Percentiles rank a stretch among this genome's conserved stretches.
Conservation (phyloP, 1,284 basidiomycete species). For the Trichosporon sp. region DNA sequence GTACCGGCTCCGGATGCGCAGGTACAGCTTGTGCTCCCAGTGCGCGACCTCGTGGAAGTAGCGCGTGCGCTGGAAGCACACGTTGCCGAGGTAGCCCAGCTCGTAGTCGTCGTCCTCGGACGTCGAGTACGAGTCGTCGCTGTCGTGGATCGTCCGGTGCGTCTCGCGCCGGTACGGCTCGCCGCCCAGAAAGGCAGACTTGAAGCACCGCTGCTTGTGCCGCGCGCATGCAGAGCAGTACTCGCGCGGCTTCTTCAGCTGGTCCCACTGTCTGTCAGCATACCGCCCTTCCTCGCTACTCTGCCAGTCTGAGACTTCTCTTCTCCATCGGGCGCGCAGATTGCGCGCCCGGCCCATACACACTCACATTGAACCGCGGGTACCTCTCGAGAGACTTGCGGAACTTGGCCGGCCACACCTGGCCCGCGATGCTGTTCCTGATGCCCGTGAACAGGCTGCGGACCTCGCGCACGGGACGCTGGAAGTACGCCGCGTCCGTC, state of each 20-base stretch:
- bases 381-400: slow-evolving; percentile 61
- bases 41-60: slow-evolving; percentile 45
- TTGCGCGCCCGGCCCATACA: too few species aligned
- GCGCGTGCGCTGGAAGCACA: slow-evolving; percentile 4
- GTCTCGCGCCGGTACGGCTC: slow-evolving; percentile 2
- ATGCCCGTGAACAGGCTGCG: slow-evolving; percentile 8
- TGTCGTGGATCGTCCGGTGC: neutral
- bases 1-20: slow-evolving; percentile 26
- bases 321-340: too few species aligned
- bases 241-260: neutral
- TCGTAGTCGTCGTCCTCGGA: neutral
- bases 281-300: too few species aligned
- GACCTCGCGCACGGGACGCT: slow-evolving; percentile 6
- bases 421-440: neutral
- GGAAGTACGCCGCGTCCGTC: slow-evolving; percentile 28
- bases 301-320: too few species aligned
- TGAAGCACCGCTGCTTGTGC: slow-evolving; percentile 3
- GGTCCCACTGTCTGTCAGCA: neutral
- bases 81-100: neutral
- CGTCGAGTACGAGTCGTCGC: neutral
- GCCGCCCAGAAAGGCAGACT: neutral
- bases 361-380: slow-evolving; percentile 53
- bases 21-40: slow-evolving; percentile 33
- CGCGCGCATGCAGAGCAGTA: slow-evolving; percentile 12
- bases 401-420: slow-evolving; percentile 65